phyloP scores from a whole-genome alignment of 2,329 filamentous ascomycete genomes.

The Ceratocystis lukuohia region DNA sequence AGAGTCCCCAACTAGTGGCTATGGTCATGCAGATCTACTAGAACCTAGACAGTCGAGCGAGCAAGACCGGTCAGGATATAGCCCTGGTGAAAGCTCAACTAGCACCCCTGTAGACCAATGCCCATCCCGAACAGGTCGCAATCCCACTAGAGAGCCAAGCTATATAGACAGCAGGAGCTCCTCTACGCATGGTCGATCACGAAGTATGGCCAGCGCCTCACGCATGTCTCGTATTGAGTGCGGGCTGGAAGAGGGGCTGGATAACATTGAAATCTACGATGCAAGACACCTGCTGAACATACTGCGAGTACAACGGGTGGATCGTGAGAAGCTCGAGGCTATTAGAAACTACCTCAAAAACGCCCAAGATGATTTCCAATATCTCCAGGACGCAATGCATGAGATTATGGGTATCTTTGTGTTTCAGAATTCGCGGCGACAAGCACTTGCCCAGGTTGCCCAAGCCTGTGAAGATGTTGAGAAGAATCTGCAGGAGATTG shows the following conservation, averaged over 20 bases:
- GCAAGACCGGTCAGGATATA: not conserved
- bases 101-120: not conserved
- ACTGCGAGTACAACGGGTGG: slow-evolving; percentile 59
- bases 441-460: slow-evolving; percentile 59
- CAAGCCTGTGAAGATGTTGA: slow-evolving; percentile 42
- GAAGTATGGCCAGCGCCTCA: slow-evolving; percentile 16
- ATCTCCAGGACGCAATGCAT: slow-evolving; percentile 64
- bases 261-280: slow-evolving; percentile 36
- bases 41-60: not conserved
- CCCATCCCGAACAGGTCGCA: slow-evolving; percentile 1
- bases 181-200: not conserved
- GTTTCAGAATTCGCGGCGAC: slow-evolving; percentile 74
- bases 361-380: slow-evolving; percentile 45
- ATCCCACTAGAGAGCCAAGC: not conserved
- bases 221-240: slow-evolving; percentile 30
- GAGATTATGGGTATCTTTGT: slow-evolving; percentile 77
- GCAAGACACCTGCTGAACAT: slow-evolving; percentile 55
- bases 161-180: slow-evolving; percentile 5
- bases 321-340: slow-evolving; percentile 80
- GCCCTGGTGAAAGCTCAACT: not conserved
- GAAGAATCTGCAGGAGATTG: slow-evolving; percentile 31
- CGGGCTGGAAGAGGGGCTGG: slow-evolving; percentile 41
- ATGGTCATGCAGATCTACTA: slow-evolving; percentile 1
- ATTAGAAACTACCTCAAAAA: slow-evolving; percentile 71
- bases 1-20: not conserved